Percentiles rank a stretch among this genome's conserved stretches.
Conservation (phyloP, 805 yeast genomes). For the Cyberlindnera maritima region DNA sequence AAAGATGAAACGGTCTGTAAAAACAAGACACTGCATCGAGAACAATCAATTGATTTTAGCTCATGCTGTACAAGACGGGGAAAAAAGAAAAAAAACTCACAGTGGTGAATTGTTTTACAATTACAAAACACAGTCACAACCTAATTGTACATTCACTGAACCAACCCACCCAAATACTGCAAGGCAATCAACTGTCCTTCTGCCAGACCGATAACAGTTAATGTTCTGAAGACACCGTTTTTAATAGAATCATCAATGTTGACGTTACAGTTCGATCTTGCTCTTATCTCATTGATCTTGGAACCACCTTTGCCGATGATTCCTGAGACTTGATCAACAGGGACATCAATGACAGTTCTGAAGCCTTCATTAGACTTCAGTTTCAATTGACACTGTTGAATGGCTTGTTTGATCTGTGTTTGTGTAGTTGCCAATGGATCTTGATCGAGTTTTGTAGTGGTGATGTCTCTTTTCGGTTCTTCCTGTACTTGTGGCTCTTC, state of each 20-base stretch:
- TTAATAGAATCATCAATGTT: conserved; percentile 16
- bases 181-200: conserved; percentile 19
- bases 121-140: no score
- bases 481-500: conserved; percentile 3
- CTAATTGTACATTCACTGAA: background rate
- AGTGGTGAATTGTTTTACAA: no score
- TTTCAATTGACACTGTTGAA: conserved; percentile 9
- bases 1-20: no score
- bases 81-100: no score
- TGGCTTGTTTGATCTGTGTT: conserved; percentile 11
- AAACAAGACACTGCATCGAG: no score
- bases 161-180: conserved; percentile 7
- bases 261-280: conserved; percentile 19
- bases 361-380: conserved; percentile 8
- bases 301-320: conserved; percentile 18
- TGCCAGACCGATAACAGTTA: conserved; percentile 17
- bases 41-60: no score
- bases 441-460: background rate
- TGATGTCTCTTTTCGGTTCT: no score
- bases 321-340: conserved; percentile 14
- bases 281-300: conserved; percentile 21
- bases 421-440: conserved; percentile 9
- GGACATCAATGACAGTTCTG: conserved; percentile 16
- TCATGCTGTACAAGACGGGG: no score
- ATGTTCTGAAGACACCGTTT: conserved; percentile 8